Evolutionary conservation across 305 asterid genomes (phyloP).

Genomic region (Fraxinus dipetala): DNA sequence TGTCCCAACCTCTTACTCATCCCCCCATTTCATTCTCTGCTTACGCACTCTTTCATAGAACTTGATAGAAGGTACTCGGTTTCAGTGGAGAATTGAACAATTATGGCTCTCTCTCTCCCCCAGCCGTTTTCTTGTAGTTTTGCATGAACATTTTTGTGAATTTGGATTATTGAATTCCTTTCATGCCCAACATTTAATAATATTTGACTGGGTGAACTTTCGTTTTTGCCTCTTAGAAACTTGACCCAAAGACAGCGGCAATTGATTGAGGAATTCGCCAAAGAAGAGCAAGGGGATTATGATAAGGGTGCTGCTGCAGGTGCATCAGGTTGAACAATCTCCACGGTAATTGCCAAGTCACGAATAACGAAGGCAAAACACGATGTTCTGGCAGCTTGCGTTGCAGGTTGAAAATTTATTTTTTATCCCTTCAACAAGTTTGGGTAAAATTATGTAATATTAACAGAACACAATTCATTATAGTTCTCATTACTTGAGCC

Average conservation of each 20-base stretch:
- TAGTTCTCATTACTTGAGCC: background rate
- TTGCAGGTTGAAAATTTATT: background rate
- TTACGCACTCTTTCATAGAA: background rate
- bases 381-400: slow-evolving; percentile 28
- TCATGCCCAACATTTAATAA: background rate
- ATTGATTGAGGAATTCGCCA: slow-evolving; percentile 76
- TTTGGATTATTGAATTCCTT: background rate
- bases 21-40: background rate
- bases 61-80: background rate
- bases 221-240: slow-evolving; percentile 41
- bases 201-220: background rate
- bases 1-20: background rate
- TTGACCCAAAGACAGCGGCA: slow-evolving; percentile 78
- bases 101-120: no score
- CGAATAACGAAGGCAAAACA: background rate
- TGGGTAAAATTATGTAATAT: slow-evolving; percentile 21
- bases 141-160: background rate
- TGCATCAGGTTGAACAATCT: slow-evolving; percentile 46
- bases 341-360: background rate
- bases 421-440: background rate
- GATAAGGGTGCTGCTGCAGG: slow-evolving; percentile 76
- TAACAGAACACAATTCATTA: background rate
- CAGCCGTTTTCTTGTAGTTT: no score
- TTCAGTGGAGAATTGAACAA: background rate
- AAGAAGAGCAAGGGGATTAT: slow-evolving; percentile 70